Evolutionary conservation across 192 early-diverging fungal species (phyloP).

Genomic region (Backusella westeae): DNA sequence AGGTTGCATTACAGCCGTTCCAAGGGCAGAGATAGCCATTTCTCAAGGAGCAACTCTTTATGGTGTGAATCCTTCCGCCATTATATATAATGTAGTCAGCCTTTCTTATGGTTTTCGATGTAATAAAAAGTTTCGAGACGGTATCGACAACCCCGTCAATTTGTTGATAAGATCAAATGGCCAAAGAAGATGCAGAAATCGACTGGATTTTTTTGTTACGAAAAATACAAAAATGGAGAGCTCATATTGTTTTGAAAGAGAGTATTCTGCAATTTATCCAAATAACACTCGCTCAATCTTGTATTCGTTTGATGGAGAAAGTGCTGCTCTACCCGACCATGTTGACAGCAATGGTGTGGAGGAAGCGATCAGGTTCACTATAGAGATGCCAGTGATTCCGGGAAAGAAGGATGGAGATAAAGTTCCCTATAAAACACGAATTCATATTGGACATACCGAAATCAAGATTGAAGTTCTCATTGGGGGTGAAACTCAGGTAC

Average conservation of each 20-base stretch:
- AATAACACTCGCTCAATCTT: neutral
- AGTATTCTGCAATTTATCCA: neutral
- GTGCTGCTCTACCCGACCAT: neutral
- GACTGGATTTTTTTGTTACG: neutral
- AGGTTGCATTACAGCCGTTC: too few relatives aligned
- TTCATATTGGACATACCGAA: neutral
- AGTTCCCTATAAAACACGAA: neutral
- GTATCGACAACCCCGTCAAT: neutral
- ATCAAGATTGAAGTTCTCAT: neutral
- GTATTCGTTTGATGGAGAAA: neutral
- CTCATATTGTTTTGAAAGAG: neutral
- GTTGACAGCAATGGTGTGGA: neutral
- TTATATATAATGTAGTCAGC: constrained; percentile 26
- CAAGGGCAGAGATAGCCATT: too few relatives aligned
- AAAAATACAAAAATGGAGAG: neutral
- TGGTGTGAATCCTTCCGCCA: constrained; percentile 27
- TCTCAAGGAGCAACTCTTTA: constrained; percentile 38
- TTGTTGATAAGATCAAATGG: neutral
- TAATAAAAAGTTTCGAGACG: neutral
- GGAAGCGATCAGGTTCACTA: neutral
- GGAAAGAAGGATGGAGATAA: neutral
- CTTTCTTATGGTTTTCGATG: constrained; percentile 34
- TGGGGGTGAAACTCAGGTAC: neutral
- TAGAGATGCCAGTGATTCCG: neutral
- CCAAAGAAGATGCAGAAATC: neutral